These are phyloP conservation scores for Ceratobasidium sp. DNA, from an alignment of 1,284 basidiomycete species.

Conservation along the genomic window DNA sequence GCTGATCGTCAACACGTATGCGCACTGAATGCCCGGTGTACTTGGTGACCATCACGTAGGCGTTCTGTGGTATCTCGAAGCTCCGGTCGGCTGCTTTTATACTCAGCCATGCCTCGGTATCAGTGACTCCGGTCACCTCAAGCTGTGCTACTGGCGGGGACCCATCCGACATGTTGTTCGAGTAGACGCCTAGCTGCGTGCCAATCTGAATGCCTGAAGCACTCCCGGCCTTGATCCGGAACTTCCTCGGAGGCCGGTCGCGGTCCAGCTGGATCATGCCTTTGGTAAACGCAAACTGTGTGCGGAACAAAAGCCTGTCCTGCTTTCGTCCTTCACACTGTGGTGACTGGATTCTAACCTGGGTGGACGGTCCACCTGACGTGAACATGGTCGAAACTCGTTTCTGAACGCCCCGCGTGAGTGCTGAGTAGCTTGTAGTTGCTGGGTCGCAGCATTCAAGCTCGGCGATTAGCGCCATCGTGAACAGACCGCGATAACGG, in stretches of 20 bases:
- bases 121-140: not conserved
- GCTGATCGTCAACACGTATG: not conserved
- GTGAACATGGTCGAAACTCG: no score
- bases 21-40: slow-evolving; percentile 18
- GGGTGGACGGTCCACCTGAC: no score
- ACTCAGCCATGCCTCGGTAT: not conserved
- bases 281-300: slow-evolving; percentile 20
- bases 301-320: slow-evolving; percentile 31
- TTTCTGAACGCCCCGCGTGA: not conserved
- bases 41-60: slow-evolving; percentile 16
- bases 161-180: not conserved
- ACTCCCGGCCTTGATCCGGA: slow-evolving; percentile 18
- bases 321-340: slow-evolving; percentile 40
- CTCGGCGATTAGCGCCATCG: not conserved
- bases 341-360: not conserved
- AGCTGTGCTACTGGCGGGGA: not conserved
- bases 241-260: not conserved
- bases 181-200: slow-evolving; percentile 11
- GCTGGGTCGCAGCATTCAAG: slow-evolving; percentile 7
- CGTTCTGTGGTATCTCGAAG: slow-evolving; percentile 5
- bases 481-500: slow-evolving; percentile 16
- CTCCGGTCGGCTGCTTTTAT: not conserved
- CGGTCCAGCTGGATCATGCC: slow-evolving; percentile 19
- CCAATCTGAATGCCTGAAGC: slow-evolving; percentile 22
- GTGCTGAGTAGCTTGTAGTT: slow-evolving; percentile 18